Evolutionary conservation across 192 early-diverging fungal genomes (phyloP).

Genomic region (Diversispora epigaea): DNA sequence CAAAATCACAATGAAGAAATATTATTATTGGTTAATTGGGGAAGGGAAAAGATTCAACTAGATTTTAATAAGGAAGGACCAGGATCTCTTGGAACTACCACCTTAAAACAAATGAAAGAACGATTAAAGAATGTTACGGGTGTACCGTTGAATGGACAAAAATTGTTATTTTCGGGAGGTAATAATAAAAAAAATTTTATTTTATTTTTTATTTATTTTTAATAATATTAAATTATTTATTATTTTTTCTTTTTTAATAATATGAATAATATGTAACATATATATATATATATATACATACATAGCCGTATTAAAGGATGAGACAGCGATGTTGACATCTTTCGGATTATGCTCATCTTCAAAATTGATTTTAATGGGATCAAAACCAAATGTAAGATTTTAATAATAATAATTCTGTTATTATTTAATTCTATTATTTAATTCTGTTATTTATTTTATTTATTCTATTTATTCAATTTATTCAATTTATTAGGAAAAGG

Average conservation of each 20-base stretch:
- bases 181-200: constrained; percentile 29
- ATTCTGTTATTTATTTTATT: neutral
- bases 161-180: constrained; percentile 74
- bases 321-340: constrained; percentile 60
- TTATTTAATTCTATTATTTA: neutral
- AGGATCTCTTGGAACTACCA: constrained; percentile 49
- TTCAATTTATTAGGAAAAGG: constrained; percentile 29
- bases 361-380: constrained; percentile 72
- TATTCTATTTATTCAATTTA: neutral
- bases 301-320: constrained; percentile 74
- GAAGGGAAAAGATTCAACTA: constrained; percentile 21
- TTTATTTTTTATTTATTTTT: neutral
- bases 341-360: constrained; percentile 77
- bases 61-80: constrained; percentile 39
- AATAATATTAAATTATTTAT: neutral
- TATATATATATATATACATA: too few species aligned
- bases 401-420: neutral
- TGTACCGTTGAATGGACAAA: constrained; percentile 75
- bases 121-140: constrained; percentile 70
- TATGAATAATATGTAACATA: neutral
- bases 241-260: neutral
- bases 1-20: neutral
- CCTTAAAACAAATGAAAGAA: constrained; percentile 73
- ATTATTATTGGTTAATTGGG: constrained; percentile 14
- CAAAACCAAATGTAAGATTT: constrained; percentile 56